Conservation (phyloP, 208 protist species). For the Strigomonas galati region DNA sequence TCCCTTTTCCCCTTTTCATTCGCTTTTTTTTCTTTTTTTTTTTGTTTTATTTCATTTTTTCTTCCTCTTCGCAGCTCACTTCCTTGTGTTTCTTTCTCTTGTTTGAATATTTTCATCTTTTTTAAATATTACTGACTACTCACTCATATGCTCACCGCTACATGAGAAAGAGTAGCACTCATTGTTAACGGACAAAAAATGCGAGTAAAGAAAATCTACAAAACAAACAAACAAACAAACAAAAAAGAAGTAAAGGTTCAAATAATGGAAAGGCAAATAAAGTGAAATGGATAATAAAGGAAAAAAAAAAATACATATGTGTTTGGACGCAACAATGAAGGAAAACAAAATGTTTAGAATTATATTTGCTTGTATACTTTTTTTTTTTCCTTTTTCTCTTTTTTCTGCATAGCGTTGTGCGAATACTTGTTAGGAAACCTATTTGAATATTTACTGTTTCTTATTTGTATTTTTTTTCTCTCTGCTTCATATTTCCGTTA, state of each 20-base stretch:
- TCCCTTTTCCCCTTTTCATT: conserved; percentile 8
- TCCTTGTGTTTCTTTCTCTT: neutral
- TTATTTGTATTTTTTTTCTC: conserved; percentile 14
- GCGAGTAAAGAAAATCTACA: no score
- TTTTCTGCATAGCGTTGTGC: neutral
- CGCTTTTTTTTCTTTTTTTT: conserved; percentile 6
- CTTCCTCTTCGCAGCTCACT: neutral
- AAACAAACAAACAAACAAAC: no score
- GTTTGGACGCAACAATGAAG: neutral
- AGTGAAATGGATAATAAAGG: neutral
- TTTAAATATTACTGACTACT: neutral
- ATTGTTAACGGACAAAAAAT: no score
- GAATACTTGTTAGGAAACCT: no score
- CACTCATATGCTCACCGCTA: no score
- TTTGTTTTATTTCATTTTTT: conserved; percentile 12
- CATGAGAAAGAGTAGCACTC: no score
- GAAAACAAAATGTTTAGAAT: neutral
- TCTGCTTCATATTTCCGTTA: no score
- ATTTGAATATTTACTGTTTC: neutral
- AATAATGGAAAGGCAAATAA: no score
- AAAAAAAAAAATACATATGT: neutral
- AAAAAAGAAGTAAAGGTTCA: conserved; percentile 6
- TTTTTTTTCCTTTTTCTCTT: neutral
- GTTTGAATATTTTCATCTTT: conserved; percentile 10
- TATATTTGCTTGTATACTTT: neutral